Percentiles rank a stretch among this genome's conserved stretches.
These are phyloP conservation scores for Arthrocladium fulminans DNA, from an alignment of 2,329 filamentous ascomycete genomes.

Conservation along the genomic window DNA sequence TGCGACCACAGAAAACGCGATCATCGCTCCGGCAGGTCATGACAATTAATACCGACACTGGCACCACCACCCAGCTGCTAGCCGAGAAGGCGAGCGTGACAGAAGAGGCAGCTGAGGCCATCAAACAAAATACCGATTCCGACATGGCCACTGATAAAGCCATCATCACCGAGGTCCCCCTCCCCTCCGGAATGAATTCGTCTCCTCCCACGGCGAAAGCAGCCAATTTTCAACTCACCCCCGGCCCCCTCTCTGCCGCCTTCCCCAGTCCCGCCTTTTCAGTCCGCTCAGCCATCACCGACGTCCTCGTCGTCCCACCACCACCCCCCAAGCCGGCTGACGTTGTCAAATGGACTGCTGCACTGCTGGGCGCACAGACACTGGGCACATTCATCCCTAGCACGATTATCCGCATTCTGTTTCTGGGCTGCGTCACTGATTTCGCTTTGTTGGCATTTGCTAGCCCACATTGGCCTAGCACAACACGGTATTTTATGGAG, in stretches of 20 bases:
- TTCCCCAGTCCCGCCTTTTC: conserved; percentile 13
- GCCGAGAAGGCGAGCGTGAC: background rate
- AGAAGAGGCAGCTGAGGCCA: background rate
- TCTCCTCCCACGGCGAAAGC: background rate
- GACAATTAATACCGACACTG: background rate
- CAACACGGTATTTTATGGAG: conserved; percentile 11
- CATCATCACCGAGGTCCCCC: background rate
- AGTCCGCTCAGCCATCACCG: conserved; percentile 14
- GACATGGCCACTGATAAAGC: too few relatives aligned
- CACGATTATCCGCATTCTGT: conserved; percentile 14
- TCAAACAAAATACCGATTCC: background rate
- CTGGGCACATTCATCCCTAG: conserved; percentile 16
- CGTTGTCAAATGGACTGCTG: conserved; percentile 13
- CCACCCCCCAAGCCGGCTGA: conserved; percentile 13
- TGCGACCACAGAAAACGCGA: background rate
- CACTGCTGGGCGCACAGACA: conserved; percentile 17
- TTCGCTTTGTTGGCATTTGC: conserved; percentile 17
- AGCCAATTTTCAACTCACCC: background rate
- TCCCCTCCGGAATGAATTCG: background rate
- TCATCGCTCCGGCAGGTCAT: background rate
- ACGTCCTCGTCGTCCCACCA: conserved; percentile 15
- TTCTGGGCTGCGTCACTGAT: conserved; percentile 18
- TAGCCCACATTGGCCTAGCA: conserved; percentile 17
- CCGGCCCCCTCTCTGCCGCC: background rate
- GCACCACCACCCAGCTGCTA: background rate